Evolutionary conservation across 1,284 basidiomycete species (phyloP), one percentile per base, ranked within the genome.

Genomic region (Fomes fomentarius): DNA sequence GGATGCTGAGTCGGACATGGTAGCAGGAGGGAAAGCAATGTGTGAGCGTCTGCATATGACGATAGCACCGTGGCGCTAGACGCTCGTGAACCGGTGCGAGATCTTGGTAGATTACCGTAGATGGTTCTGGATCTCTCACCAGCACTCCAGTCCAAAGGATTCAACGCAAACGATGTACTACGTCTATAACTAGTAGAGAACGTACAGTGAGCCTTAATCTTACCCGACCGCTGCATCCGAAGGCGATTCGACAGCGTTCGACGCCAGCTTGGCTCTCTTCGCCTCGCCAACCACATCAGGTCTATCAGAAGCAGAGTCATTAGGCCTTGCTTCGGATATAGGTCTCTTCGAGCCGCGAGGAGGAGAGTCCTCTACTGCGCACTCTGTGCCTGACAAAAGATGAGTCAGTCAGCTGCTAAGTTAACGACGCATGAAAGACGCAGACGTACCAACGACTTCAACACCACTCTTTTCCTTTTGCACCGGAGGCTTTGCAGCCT

Each of bases 221-320:
- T 24, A 47, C 33, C 45, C 45, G 2, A 47, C 25, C 15, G 33
- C 45, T 1, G 33, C 25, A 6, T 24, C 45, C 15, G 45, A 38
- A 11, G n/a, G 15, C 19, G 12, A 22, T 0, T 31, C 15, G n/a
- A 24, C 25, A 5, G 47, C 52, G 6, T 47, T 50, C 6, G 37
- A 38, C 19, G 46, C 45, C 34, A 64, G 30, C 56, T 61, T 64
- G 12, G 54, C 51, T 21, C 63, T 56, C 34, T 64, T 64, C n/a
- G 52, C 7, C 17, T 62, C 61, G 4, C 40, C 52, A 10, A 19
- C 25, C 8, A 19, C 33, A 1, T 38, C 54, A 4, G 25, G 10
- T 2, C 30, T 44, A 3, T 33, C 40, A 21, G 44, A 39, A 21
- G 47, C 46, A 21, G 31, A n/a, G 4, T 41, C 30, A 21, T 37